Evolutionary conservation across 2,329 filamentous ascomycete genomes (phyloP).

Genomic region (Fusarium compactum): DNA sequence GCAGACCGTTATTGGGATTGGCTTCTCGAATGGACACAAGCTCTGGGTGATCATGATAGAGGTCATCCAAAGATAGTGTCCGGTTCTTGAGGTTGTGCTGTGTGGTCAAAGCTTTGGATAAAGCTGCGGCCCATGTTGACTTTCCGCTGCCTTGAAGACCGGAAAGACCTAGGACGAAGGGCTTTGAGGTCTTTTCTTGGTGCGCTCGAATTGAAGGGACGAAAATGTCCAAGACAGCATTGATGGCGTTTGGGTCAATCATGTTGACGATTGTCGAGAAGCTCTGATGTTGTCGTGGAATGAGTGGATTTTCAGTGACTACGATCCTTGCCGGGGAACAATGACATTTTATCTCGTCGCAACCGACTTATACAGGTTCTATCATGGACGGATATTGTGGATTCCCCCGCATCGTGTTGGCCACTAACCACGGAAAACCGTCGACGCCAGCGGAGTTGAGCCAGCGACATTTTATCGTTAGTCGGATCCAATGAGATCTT

Average conservation of each 20-base stretch:
- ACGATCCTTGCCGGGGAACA: not conserved
- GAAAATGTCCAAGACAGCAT: slow-evolving; percentile 34
- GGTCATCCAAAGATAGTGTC: slow-evolving; percentile 39
- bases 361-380: not conserved
- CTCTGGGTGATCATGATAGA: slow-evolving; percentile 37
- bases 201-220: slow-evolving; percentile 35
- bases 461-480: slow-evolving; percentile 1
- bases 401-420: slow-evolving; percentile 24
- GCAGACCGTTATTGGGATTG: slow-evolving; percentile 35
- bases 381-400: not conserved
- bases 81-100: slow-evolving; percentile 37
- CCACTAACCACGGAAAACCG: slow-evolving; percentile 11
- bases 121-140: slow-evolving; percentile 44
- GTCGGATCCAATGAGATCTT: not conserved
- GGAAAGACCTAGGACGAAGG: slow-evolving; percentile 42
- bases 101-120: slow-evolving; percentile 26
- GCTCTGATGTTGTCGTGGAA: too few relatives aligned
- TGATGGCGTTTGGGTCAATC: slow-evolving; percentile 41
- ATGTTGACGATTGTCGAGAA: not conserved
- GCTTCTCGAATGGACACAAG: slow-evolving; percentile 34
- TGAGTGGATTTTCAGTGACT: not conserved
- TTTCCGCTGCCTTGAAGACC: slow-evolving; percentile 46
- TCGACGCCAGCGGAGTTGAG: slow-evolving; percentile 5
- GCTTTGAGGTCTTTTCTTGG: slow-evolving; percentile 15
- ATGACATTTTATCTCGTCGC: not conserved